A percentile compares a stretch with the other conserved stretches of the same genome.
These are phyloP conservation scores for Cyclostephanos invisitatus DNA, from an alignment of 108 stramenopile species.

Conservation along the genomic window DNA sequence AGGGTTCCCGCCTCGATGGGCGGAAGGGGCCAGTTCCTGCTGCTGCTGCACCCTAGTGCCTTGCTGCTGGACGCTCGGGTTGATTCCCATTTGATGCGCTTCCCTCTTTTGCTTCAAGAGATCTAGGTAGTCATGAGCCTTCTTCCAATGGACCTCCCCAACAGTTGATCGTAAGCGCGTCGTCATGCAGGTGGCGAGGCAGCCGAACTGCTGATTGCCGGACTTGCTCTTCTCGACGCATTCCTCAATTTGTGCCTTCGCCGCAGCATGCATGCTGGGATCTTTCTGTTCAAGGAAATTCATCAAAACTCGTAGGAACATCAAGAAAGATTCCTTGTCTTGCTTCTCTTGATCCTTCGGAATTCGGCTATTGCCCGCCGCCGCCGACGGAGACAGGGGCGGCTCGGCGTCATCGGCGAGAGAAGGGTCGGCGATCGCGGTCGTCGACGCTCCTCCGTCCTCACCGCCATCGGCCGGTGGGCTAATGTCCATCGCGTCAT, in stretches of 20 bases:
- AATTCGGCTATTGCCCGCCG: too few relatives aligned
- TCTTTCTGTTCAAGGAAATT: constrained; percentile 65
- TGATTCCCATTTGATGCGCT: neutral
- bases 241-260: constrained; percentile 60
- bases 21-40: constrained; percentile 47
- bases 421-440: too few relatives aligned
- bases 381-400: too few relatives aligned
- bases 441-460: too few relatives aligned
- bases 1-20: constrained; percentile 4
- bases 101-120: constrained; percentile 53
- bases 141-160: constrained; percentile 65
- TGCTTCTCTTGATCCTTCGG: neutral
- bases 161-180: constrained; percentile 51
- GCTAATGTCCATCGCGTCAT: too few relatives aligned
- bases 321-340: neutral
- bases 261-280: constrained; percentile 44
- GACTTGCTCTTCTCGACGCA: constrained; percentile 67
- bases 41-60: too few relatives aligned
- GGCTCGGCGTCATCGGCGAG: too few relatives aligned
- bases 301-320: constrained; percentile 48
- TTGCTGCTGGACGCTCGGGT: neutral
- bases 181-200: constrained; percentile 60
- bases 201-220: constrained; percentile 55
- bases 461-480: too few relatives aligned
- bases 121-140: constrained; percentile 51